Percentiles rank a stretch among this genome's conserved stretches.
phyloP scores from a whole-genome alignment of 805 yeast species.

The Cyberlindnera xylosilytica region DNA sequence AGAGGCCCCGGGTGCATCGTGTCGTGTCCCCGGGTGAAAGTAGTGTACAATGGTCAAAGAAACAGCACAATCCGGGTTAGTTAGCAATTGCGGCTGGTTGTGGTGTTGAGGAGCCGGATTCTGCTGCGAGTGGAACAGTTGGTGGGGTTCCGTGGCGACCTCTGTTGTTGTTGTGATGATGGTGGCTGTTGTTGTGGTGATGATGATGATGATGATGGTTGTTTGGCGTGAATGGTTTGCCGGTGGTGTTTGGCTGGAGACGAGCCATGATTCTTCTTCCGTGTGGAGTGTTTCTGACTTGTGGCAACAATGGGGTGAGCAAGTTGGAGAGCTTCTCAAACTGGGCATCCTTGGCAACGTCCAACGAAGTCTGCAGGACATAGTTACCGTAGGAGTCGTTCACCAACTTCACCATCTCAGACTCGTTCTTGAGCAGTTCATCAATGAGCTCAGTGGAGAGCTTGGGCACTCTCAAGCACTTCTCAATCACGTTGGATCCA shows the following conservation, averaged over 20 bases:
- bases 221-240: slow-evolving; percentile 2
- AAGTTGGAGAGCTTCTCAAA: slow-evolving; percentile 53
- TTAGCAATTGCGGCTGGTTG: neutral
- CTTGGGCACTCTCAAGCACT: slow-evolving; percentile 57
- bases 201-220: slow-evolving; percentile 19
- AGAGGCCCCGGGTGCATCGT: no score
- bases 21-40: no score
- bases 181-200: no score
- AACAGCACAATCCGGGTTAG: no score
- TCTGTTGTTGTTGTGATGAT: slow-evolving; percentile 1
- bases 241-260: slow-evolving; percentile 30
- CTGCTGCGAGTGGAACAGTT: neutral
- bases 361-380: slow-evolving; percentile 90
- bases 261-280: slow-evolving; percentile 90
- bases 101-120: neutral
- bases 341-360: slow-evolving; percentile 44
- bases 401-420: slow-evolving; percentile 47
- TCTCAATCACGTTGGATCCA: slow-evolving; percentile 92
- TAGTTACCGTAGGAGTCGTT: slow-evolving; percentile 94
- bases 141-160: neutral
- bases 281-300: slow-evolving; percentile 87
- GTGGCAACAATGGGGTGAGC: slow-evolving; percentile 72
- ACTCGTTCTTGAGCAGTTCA: slow-evolving; percentile 41
- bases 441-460: slow-evolving; percentile 46
- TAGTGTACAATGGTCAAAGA: no score